Percentiles rank a stretch among this genome's conserved stretches.
phyloP scores from a whole-genome alignment of 176 grass and related monocot genomes.

The Saccharum officinarum region DNA sequence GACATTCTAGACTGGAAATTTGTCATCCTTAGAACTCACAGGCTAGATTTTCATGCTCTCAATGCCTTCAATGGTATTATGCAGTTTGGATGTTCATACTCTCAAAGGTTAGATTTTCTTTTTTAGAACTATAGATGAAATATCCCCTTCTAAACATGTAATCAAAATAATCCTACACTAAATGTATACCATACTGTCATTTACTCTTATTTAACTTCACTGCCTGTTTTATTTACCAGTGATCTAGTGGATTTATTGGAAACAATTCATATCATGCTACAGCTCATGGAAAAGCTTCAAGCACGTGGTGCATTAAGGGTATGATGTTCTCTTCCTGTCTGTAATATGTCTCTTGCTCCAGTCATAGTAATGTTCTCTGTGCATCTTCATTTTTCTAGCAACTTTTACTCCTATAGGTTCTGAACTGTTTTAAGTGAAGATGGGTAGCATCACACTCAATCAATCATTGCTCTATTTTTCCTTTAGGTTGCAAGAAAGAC shows the following conservation, averaged over 20 bases:
- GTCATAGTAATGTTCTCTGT: not conserved
- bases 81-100: constrained; percentile 19
- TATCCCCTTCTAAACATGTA: not conserved
- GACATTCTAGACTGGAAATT: not conserved
- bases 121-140: not conserved
- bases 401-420: constrained; percentile 15
- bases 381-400: constrained; percentile 24
- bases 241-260: constrained; percentile 92
- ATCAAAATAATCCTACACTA: not conserved
- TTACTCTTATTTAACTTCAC: constrained; percentile 23
- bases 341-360: constrained; percentile 16
- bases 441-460: constrained; percentile 32
- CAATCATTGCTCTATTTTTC: constrained; percentile 7
- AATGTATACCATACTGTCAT: not conserved
- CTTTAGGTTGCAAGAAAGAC: constrained; percentile 86
- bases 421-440: constrained; percentile 18
- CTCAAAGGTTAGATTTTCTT: not conserved
- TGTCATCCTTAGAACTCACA: not conserved
- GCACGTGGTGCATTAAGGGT: constrained; percentile 82
- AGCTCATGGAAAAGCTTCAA: constrained; percentile 98
- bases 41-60: not conserved
- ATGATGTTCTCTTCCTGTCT: constrained; percentile 29
- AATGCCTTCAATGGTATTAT: not conserved
- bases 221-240: constrained; percentile 50
- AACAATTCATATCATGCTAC: constrained; percentile 89